Conservation (phyloP, 2,329 filamentous ascomycete genomes). For the Monosporascus sp. region DNA sequence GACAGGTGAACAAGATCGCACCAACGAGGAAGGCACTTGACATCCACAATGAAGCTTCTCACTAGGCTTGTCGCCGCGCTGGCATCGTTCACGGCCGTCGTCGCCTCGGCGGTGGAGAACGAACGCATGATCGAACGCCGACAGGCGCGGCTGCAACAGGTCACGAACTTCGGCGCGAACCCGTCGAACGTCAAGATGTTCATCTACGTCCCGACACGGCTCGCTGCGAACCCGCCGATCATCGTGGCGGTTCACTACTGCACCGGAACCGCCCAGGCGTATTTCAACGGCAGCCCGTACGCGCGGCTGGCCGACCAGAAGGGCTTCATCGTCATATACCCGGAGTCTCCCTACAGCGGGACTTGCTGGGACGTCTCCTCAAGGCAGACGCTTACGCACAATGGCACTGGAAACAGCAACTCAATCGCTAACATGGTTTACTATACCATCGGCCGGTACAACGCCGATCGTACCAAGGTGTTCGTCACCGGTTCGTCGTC, state of each 20-base stretch:
- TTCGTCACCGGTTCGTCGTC: conserved; percentile 48
- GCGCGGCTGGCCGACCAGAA: conserved; percentile 33
- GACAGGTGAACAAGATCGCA: neutral
- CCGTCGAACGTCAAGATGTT: conserved; percentile 40
- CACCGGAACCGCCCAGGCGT: conserved; percentile 42
- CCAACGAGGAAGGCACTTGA: neutral
- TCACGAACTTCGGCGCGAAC: conserved; percentile 26
- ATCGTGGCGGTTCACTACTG: conserved; percentile 53
- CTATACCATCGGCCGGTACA: conserved; percentile 48
- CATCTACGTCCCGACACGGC: conserved; percentile 34
- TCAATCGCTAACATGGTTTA: conserved; percentile 55
- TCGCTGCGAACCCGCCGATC: conserved; percentile 37
- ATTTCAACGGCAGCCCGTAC: conserved; percentile 45
- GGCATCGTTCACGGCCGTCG: neutral
- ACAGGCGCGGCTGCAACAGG: conserved; percentile 12
- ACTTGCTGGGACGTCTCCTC: conserved; percentile 48
- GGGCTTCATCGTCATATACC: conserved; percentile 49
- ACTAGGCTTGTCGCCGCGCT: neutral
- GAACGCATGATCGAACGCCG: neutral
- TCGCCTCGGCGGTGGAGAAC: neutral
- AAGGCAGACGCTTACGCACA: conserved; percentile 43
- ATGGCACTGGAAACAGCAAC: conserved; percentile 52
- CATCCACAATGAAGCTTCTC: neutral
- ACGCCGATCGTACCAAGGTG: conserved; percentile 44
- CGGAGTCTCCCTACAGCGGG: conserved; percentile 44